phyloP scores from a whole-genome alignment of 768 basidiomycete genomes.

The Serendipita indica region DNA sequence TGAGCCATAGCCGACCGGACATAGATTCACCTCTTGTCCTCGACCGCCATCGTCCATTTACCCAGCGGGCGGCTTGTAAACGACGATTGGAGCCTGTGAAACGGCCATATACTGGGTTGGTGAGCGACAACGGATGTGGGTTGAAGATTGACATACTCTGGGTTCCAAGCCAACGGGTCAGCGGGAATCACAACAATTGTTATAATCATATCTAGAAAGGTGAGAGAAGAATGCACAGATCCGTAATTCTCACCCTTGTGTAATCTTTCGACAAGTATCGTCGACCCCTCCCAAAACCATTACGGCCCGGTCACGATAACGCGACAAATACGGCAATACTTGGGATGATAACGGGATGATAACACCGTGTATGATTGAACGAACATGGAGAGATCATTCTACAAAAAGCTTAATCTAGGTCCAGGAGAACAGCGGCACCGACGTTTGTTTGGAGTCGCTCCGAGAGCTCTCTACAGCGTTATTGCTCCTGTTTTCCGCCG shows the following conservation, averaged over 20 bases:
- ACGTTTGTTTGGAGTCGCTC: slow-evolving; percentile 49
- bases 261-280: slow-evolving; percentile 65
- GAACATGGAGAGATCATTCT: slow-evolving; percentile 61
- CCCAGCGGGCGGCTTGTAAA: no score
- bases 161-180: slow-evolving; percentile 76
- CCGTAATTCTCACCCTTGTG: slow-evolving; percentile 44
- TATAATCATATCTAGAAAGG: slow-evolving; percentile 66
- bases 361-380: slow-evolving; percentile 90
- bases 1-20: no score
- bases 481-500: slow-evolving; percentile 56
- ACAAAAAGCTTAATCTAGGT: background rate
- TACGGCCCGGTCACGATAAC: slow-evolving; percentile 60
- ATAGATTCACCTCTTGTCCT: no score
- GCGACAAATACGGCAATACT: slow-evolving; percentile 23
- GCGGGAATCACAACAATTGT: slow-evolving; percentile 63
- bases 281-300: slow-evolving; percentile 74
- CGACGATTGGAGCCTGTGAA: no score
- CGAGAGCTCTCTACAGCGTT: slow-evolving; percentile 46
- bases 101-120: slow-evolving; percentile 68
- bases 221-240: slow-evolving; percentile 11
- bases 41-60: no score
- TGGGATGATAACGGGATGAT: no score
- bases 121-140: background rate
- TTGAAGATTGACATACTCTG: slow-evolving; percentile 35
- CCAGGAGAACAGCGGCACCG: slow-evolving; percentile 9